Conservation (phyloP, 2,329 filamentous ascomycete species). For the Aspergillus udagawae region DNA sequence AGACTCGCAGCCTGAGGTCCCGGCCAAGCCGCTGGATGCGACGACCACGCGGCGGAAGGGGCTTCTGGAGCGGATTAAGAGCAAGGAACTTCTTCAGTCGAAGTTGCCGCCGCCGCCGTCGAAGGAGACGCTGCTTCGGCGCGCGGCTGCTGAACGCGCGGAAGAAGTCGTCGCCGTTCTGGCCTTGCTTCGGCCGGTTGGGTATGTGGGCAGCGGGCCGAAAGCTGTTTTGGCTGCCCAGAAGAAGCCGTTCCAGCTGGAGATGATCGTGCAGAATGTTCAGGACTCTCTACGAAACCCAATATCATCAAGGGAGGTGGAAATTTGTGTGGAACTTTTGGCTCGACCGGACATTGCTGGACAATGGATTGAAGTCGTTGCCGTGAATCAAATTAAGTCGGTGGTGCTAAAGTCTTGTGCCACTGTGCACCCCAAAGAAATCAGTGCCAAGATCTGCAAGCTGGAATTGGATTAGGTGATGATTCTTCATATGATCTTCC, state of each 20-base stretch:
- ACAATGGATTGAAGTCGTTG: conserved; percentile 48
- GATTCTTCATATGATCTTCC: conserved; percentile 6
- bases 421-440: conserved; percentile 34
- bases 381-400: conserved; percentile 42
- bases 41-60: conserved; percentile 49
- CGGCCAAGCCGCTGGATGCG: conserved; percentile 23
- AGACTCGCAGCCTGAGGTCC: conserved; percentile 13
- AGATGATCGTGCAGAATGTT: conserved; percentile 60
- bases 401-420: conserved; percentile 44
- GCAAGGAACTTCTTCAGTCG: conserved; percentile 57
- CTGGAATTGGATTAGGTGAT: conserved; percentile 27
- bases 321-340: conserved; percentile 46
- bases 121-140: conserved; percentile 56
- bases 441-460: conserved; percentile 28
- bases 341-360: conserved; percentile 45
- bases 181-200: conserved; percentile 53
- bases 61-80: conserved; percentile 70
- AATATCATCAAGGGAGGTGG: conserved; percentile 47
- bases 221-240: conserved; percentile 35
- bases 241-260: conserved; percentile 63
- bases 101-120: conserved; percentile 45
- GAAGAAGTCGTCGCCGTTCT: conserved; percentile 66
- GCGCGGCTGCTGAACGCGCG: conserved; percentile 62
- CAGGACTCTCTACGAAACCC: conserved; percentile 60
- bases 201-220: conserved; percentile 28